Evolutionary conservation across 371 early-diverging fungal genomes (phyloP).

Genomic region (Apophysomyces ossiformis): DNA sequence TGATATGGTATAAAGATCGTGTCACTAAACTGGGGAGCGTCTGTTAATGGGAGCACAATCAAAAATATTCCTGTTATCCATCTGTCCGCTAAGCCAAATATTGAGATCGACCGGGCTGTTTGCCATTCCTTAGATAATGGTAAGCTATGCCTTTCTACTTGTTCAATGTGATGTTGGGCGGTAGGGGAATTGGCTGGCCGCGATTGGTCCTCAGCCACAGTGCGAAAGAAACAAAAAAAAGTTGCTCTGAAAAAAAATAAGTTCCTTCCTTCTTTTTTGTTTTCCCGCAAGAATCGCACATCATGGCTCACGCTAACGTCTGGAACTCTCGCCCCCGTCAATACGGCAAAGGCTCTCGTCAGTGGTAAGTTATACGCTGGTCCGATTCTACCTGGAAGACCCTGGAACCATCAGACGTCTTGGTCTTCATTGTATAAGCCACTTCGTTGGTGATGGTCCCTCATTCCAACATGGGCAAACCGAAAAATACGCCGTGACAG

Average conservation of each 20-base stretch:
- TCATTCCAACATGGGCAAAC: neutral
- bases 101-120: too few species aligned
- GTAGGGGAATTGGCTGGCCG: neutral
- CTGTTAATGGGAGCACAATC: too few species aligned
- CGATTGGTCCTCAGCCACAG: slow-evolving; percentile 10
- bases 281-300: slow-evolving; percentile 28
- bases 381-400: neutral
- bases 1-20: too few species aligned
- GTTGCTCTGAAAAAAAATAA: neutral
- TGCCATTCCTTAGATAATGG: too few species aligned
- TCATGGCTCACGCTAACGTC: slow-evolving; percentile 92
- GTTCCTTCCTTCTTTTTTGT: slow-evolving; percentile 12
- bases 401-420: neutral
- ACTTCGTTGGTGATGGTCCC: neutral
- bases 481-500: neutral
- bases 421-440: neutral
- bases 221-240: neutral
- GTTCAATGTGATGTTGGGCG: too few species aligned
- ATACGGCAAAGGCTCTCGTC: slow-evolving; percentile 97
- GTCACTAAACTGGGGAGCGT: too few species aligned
- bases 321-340: slow-evolving; percentile 94
- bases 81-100: too few species aligned
- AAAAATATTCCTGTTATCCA: too few species aligned
- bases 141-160: too few species aligned
- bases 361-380: slow-evolving; percentile 70